Evolutionary conservation across 2,329 filamentous ascomycete species (phyloP), one percentile per base, ranked within the genome.

Genomic region (Pseudohalonectria lignicola): DNA sequence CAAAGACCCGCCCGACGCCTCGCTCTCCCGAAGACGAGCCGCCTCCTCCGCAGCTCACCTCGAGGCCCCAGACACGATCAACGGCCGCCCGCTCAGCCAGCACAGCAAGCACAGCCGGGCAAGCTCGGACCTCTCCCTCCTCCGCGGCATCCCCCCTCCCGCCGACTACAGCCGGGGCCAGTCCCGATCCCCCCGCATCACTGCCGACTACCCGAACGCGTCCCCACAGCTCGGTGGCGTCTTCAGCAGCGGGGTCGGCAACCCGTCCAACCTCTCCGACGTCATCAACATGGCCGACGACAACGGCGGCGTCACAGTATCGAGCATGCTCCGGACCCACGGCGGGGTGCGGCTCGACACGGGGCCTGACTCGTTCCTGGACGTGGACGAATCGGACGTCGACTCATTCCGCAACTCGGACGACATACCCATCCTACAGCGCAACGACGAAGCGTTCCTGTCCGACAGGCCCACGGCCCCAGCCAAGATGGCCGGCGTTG

Each of bases 331-430:
- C 39, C 66, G 68, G 33, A 65, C 62, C 6, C 36, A 37, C 29
- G 56, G 67, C n/a, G 70, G 71, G 37, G 66, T 73, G 33, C 66
- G 71, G 18, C 54, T 72, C 10, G 71, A 76, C 41, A 61, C 59
- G 31, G 55, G 59, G 31, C 57, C 56, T n/a, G 61, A 69, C 44
- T 73, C 76, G 1, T 81, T 82, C 47, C 59, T 82, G 29, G 76
- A 82, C 42, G 63, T 80, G 35, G 81, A 86, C 34, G 81, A 85
- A 54, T 83, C 79, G 8, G 79, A 82, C 43, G 72, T 64, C 25
- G 79, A 83, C 36, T 76, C 78, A 15, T 72, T 74, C 42, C 66
- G 71, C 39, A 76, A 77, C 48, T 79, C 79, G 1, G 79, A 83
- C 40, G 76, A 80, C 35, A 73, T 77, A 38, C 77, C 81, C 10